Conservation (phyloP, 306 rosid species). For the Trichosanthes cucumerina region DNA sequence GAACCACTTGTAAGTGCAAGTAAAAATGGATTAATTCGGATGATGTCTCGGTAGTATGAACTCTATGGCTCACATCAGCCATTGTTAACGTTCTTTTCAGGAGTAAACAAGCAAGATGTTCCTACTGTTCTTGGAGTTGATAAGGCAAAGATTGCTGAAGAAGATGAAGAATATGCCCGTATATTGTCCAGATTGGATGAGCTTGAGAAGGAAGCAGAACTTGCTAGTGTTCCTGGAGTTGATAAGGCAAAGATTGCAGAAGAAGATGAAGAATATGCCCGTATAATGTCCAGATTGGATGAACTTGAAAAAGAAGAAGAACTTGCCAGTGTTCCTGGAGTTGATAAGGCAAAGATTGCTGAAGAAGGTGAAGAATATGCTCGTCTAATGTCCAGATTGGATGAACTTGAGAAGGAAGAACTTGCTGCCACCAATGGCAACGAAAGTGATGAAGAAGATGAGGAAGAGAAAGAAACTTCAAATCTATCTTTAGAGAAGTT, state of each 20-base stretch:
- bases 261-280: constrained; percentile 47
- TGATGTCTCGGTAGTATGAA: not conserved
- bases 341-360: constrained; percentile 13
- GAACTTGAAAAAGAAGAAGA: constrained; percentile 68
- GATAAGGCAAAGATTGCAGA: constrained; percentile 15
- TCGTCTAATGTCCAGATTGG: constrained; percentile 41
- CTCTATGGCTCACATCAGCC: not conserved
- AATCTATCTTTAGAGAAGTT: constrained; percentile 25
- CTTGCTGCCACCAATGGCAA: constrained; percentile 45
- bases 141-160: constrained; percentile 13
- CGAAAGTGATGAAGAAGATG: constrained; percentile 26
- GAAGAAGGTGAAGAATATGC: constrained; percentile 36
- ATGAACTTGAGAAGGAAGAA: constrained; percentile 61
- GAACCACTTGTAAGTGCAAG: not conserved
- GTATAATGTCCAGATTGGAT: constrained; percentile 43
- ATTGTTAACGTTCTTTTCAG: not conserved
- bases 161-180: constrained; percentile 45
- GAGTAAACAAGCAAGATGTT: constrained; percentile 20
- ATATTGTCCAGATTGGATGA: constrained; percentile 51
- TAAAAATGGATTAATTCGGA: not conserved
- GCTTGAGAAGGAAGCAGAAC: constrained; percentile 65
- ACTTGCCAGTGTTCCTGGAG: constrained; percentile 32
- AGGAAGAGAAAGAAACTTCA: constrained; percentile 25
- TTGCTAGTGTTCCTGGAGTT: constrained; percentile 27
- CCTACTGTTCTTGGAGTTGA: constrained; percentile 20